These are phyloP conservation scores for Pichia sp. DNA, from an alignment of 1,139 yeast species.

Conservation along the genomic window DNA sequence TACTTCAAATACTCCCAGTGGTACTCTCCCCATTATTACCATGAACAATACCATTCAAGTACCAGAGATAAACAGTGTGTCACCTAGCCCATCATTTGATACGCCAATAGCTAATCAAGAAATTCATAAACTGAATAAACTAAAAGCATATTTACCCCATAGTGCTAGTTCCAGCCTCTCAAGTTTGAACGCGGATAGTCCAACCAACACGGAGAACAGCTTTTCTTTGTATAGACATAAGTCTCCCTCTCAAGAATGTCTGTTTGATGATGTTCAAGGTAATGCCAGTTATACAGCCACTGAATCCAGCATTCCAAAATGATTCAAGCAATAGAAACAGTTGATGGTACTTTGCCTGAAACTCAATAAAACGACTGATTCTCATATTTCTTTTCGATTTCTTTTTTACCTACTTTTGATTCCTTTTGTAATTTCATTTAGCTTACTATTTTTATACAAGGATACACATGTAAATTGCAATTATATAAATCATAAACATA, in stretches of 20 bases:
- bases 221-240: conserved; percentile 4
- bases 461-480: too few species aligned
- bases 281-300: conserved; percentile 1
- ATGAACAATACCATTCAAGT: too few species aligned
- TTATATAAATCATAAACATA: too few species aligned
- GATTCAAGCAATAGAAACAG: too few species aligned
- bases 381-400: too few species aligned
- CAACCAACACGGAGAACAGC: not conserved
- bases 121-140: conserved; percentile 6
- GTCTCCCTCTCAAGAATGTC: conserved; percentile 9
- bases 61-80: not conserved
- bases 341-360: too few species aligned
- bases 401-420: too few species aligned
- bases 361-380: too few species aligned
- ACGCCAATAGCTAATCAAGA: conserved; percentile 1
- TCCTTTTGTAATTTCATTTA: too few species aligned
- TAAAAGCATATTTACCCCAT: not conserved
- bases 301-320: not conserved
- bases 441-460: too few species aligned
- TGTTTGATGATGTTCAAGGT: not conserved
- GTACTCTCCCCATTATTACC: conserved; percentile 1
- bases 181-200: not conserved
- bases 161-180: conserved; percentile 4
- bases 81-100: conserved; percentile 10
- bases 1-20: not conserved